These are phyloP conservation scores for Blastomyces silverae DNA, from an alignment of 2,329 filamentous ascomycete species.

Conservation along the genomic window DNA sequence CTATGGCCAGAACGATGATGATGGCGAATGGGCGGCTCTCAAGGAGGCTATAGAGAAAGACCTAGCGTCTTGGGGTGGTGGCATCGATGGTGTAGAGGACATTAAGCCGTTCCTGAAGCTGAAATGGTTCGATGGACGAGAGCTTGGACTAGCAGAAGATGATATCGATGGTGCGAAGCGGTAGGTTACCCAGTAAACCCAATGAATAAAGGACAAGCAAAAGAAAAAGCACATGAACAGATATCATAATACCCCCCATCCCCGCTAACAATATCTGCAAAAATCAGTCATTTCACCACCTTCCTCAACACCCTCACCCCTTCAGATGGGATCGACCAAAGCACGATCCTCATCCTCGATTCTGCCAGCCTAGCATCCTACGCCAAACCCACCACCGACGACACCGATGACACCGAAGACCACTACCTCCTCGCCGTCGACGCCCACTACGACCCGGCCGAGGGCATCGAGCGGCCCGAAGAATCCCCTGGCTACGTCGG, in stretches of 20 bases:
- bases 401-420: slow-evolving; percentile 7
- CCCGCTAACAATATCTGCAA: not conserved
- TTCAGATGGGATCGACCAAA: not conserved
- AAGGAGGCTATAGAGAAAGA: slow-evolving; percentile 24
- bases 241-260: not conserved
- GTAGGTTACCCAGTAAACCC: slow-evolving; percentile 11
- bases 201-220: not conserved
- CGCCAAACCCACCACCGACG: slow-evolving; percentile 14
- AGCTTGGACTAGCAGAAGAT: slow-evolving; percentile 20
- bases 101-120: slow-evolving; percentile 25
- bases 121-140: slow-evolving; percentile 26
- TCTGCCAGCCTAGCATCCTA: slow-evolving; percentile 7
- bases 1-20: slow-evolving; percentile 19
- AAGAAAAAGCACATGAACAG: not conserved
- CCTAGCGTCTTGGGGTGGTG: slow-evolving; percentile 25
- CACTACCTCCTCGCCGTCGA: slow-evolving; percentile 27
- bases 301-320: not conserved
- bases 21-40: slow-evolving; percentile 24
- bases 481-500: slow-evolving; percentile 25
- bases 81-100: slow-evolving; percentile 20
- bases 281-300: slow-evolving; percentile 8
- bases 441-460: slow-evolving; percentile 21
- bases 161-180: slow-evolving; percentile 19
- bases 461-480: slow-evolving; percentile 18
- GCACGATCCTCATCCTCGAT: slow-evolving; percentile 7